Conservation (phyloP, 306 rosid species). For the Vigna unguiculata region DNA sequence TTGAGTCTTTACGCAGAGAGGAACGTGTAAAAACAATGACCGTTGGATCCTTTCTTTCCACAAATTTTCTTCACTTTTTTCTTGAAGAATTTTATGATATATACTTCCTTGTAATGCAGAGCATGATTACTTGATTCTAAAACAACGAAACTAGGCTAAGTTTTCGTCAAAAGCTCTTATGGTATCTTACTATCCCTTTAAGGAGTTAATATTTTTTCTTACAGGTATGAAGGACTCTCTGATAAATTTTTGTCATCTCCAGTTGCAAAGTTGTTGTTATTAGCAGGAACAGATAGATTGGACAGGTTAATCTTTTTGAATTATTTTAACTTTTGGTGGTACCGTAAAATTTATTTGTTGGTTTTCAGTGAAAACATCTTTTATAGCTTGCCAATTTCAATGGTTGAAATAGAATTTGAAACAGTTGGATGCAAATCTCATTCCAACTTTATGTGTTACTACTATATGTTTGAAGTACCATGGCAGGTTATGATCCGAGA, state of each 20-base stretch:
- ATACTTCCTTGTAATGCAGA: constrained; percentile 29
- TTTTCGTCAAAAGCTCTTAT: constrained; percentile 19
- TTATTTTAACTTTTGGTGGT: constrained; percentile 28
- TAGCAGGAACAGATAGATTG: constrained; percentile 97
- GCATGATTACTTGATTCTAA: constrained; percentile 33
- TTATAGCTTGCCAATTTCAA: constrained; percentile 9
- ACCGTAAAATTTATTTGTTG: constrained; percentile 17
- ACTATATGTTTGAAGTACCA: not conserved
- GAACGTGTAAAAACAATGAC: not conserved
- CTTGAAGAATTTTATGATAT: constrained; percentile 10
- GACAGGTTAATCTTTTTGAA: constrained; percentile 69
- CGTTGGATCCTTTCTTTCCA: not conserved
- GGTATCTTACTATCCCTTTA: not conserved
- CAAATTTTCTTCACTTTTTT: not conserved
- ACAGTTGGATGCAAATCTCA: not conserved
- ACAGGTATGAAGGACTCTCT: constrained; percentile 98
- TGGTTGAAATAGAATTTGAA: constrained; percentile 24
- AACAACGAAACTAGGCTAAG: constrained; percentile 30
- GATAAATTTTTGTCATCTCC: constrained; percentile 82
- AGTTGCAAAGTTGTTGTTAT: constrained; percentile 85
- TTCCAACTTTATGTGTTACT: constrained; percentile 6
- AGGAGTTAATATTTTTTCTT: constrained; percentile 36
- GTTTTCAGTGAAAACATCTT: constrained; percentile 12
- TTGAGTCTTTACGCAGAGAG: constrained; percentile 5
- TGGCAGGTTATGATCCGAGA: constrained; percentile 25